These are phyloP conservation scores for Mucor lusitanicus DNA, from an alignment of 371 early-diverging fungal species.

Conservation along the genomic window DNA sequence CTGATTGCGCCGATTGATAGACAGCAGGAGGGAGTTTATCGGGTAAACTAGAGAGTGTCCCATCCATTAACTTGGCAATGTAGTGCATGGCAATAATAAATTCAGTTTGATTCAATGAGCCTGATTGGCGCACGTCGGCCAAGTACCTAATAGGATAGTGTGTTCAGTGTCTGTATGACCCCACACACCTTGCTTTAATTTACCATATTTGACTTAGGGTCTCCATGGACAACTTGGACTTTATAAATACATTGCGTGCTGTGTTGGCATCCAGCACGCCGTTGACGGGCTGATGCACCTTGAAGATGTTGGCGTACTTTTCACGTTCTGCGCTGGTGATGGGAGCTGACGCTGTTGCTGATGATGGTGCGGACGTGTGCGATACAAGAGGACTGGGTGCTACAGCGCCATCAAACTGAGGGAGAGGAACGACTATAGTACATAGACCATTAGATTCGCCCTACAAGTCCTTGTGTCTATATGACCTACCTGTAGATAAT, in stretches of 20 bases:
- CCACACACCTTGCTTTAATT: constrained; percentile 6
- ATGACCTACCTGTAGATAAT: constrained; percentile 31
- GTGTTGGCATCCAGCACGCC: constrained; percentile 40
- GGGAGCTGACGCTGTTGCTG: background rate
- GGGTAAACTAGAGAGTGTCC: constrained; percentile 61
- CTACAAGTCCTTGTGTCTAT: too few species aligned
- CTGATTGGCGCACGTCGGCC: constrained; percentile 73
- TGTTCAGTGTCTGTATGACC: background rate
- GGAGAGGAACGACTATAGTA: constrained; percentile 56
- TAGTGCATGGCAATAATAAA: constrained; percentile 87
- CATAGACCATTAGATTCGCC: background rate
- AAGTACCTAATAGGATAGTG: constrained; percentile 46
- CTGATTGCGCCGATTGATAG: constrained; percentile 48
- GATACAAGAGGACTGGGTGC: constrained; percentile 24
- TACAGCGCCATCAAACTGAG: constrained; percentile 56
- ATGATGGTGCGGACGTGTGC: constrained; percentile 9
- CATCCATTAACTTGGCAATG: constrained; percentile 75
- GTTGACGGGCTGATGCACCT: constrained; percentile 42
- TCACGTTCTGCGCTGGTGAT: constrained; percentile 43
- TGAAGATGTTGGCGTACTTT: constrained; percentile 46
- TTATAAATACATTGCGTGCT: constrained; percentile 45
- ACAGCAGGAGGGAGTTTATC: constrained; percentile 61
- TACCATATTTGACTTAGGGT: constrained; percentile 52
- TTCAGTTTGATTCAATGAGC: constrained; percentile 68
- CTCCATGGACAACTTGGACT: constrained; percentile 47